Base-by-base conservation (phyloP, 208 protist genomes). In the Porcisia hertigi region DNA sequence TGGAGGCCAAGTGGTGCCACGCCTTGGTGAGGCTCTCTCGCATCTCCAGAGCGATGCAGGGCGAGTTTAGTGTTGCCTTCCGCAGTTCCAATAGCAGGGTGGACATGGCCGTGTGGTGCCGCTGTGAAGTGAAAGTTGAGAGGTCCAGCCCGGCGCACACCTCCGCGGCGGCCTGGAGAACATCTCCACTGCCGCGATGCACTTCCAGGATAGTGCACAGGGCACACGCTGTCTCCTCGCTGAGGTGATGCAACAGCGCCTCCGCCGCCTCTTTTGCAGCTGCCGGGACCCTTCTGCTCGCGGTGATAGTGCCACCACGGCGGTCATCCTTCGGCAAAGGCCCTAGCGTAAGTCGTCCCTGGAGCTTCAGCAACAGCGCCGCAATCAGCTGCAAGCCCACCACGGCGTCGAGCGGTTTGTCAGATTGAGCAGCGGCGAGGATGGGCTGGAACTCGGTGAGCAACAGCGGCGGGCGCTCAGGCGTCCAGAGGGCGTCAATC, bases 401-500 rank as follows among this genome's bases (percentile, higher is more conserved):
- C 0, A 88, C 75, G 25, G 73, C 83, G 25, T 97, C 94, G 2
- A 85, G 69, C 45, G 80, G 67, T 59, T 84, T 81, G 64, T 79
- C 80, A 1, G 84, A 89, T 18, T 78, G 45, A 2, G 83, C 85
- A 2, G 85, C 57, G 16, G 79, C 74, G 39, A 96, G 71, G 18
- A 96, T 79, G 30, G 86, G 84, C 58, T 83, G 54, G 65, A 94
- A 94, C 58, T 82, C 76, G 3, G 77, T 84, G 47, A 95, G 80
- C 71, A 97, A 60, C 64, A 84, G 76, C 25, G 90, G 89, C 18
- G 88, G 81, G 14, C 88, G 81, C 63, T 91, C 85, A 65, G 88
- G 71, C 23, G 72, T 88, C 87, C 88, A 97, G 7, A 97, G 67
- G n/a, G 94, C 90, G 72, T 96, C 92, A 69, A 97, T 85, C 41